Percentiles rank a stretch among this genome's conserved stretches.
Conservation (phyloP, 257 asterid genomes). For the Buddleja alternifolia region DNA sequence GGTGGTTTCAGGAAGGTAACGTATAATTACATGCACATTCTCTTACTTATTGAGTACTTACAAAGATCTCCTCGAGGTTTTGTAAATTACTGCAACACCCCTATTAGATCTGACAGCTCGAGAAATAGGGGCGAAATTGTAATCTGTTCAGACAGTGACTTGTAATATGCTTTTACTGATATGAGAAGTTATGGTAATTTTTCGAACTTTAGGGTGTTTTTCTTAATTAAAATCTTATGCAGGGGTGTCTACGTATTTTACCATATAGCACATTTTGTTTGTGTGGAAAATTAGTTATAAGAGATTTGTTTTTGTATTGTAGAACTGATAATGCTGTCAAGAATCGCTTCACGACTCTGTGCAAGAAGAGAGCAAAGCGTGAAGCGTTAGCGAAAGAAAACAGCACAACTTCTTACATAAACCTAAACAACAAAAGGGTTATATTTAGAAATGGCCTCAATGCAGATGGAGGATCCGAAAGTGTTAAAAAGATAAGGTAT, state of each 20-base stretch:
- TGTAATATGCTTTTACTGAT: no score
- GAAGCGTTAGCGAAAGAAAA: slow-evolving; percentile 81
- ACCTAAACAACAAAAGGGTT: slow-evolving; percentile 75
- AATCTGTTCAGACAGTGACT: no score
- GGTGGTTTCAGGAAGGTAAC: slow-evolving; percentile 98
- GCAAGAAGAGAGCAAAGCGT: slow-evolving; percentile 81
- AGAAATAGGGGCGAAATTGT: no score
- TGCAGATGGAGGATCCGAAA: slow-evolving; percentile 47
- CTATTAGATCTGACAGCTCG: no score
- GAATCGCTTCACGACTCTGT: slow-evolving; percentile 83
- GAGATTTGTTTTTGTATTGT: slow-evolving; percentile 18
- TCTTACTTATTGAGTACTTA: no score
- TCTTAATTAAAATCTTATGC: no score
- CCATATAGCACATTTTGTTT: neutral
- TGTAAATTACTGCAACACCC: no score
- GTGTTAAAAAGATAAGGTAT: slow-evolving; percentile 68
- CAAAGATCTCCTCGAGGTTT: no score
- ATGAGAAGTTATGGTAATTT: no score
- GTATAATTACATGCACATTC: no score
- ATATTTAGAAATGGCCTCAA: slow-evolving; percentile 48
- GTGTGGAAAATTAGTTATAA: neutral
- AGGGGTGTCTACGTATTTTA: no score
- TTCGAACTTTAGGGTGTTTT: no score
- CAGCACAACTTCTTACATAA: slow-evolving; percentile 54
- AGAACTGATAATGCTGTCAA: slow-evolving; percentile 98